Conservation (phyloP, 108 stramenopile genomes). For the Pseudonitzschia multistriata region DNA sequence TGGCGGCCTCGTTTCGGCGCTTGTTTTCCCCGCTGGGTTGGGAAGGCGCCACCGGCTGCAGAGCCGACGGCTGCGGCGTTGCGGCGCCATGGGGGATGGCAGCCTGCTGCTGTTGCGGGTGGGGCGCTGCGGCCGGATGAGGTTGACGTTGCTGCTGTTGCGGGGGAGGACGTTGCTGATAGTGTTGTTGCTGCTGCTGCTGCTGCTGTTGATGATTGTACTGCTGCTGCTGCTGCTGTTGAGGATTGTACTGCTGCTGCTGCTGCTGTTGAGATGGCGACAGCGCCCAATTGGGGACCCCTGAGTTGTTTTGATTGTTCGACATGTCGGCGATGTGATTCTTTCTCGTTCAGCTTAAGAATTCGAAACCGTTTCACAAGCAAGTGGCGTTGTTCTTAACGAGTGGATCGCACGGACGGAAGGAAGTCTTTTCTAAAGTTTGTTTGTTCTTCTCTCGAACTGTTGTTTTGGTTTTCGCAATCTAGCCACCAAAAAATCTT, state of each 20-base stretch:
- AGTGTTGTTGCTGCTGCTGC: background rate
- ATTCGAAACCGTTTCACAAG: too few species aligned
- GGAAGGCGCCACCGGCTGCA: background rate
- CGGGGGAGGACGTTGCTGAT: background rate
- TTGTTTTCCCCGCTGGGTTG: conserved; percentile 21
- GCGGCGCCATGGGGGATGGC: background rate
- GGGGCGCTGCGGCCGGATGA: background rate
- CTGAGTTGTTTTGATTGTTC: conserved; percentile 1
- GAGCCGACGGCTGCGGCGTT: conserved; percentile 15
- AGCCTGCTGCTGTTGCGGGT: background rate
- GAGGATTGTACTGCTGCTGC: conserved; percentile 3
- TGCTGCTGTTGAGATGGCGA: conserved; percentile 14
- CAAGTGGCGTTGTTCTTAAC: too few species aligned
- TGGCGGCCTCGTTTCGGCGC: conserved; percentile 4
- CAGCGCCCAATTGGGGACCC: conserved; percentile 15
- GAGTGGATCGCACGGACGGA: too few species aligned
- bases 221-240: conserved; percentile 12
- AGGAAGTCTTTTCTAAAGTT: too few species aligned
- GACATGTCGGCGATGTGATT: conserved; percentile 1
- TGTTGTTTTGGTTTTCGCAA: too few species aligned
- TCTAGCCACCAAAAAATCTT: too few species aligned
- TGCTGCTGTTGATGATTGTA: conserved; percentile 9
- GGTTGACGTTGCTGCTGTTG: conserved; percentile 11
- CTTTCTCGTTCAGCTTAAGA: background rate
- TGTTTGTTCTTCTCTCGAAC: too few species aligned